Base-by-base conservation (phyloP, 1,139 yeast species). In the Saccharomyces uvarum region DNA sequence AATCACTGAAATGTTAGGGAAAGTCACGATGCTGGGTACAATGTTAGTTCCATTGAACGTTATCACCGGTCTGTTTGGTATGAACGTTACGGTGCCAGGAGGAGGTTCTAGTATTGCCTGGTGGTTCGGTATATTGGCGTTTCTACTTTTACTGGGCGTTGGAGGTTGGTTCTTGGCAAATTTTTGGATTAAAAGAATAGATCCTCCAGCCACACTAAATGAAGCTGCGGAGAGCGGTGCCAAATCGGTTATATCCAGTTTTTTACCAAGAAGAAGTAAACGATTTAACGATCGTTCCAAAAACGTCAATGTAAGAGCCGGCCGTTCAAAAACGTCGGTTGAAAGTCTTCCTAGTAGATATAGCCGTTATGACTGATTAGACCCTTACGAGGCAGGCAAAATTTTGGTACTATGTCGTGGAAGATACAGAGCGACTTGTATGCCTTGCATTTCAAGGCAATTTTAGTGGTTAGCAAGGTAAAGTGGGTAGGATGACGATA, bases 41-140 rank as follows among this genome's bases (percentile, higher is more conserved):
- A 79, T 91, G 64, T 76, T 93, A 49, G 86, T 93, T 60, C 98
- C 98, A 9, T 79, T 91, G 77, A 93, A 91, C 69, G 75, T 93
- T 60, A 79, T 93, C 41, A 90, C 98, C 1, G 97, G 98, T 69
- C 70, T 91, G 59, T 93, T 91, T 72, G 98, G 99, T 64, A 93
- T 93, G 99, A 93, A 93, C 70, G 98, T 93, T 16, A 72, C 66
- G 16, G 90, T 91, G 21, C 98, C 98, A 0, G 97, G 97, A 13
- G 73, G 80, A 61, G 76, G 67, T 6, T 57, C 49, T 8, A 54
- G 59, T 13, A 74, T 77, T 32, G 78, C 73, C 2, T 84, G 90
- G 87, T 85, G 83, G 70, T 82, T 83, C 63, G 87, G 88, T 51
- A 83, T 86, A 56, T 65, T 85, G 32, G 85, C 84, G 5, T 72